phyloP scores from a whole-genome alignment of 495 filamentous ascomycete species.

The Penicillium bialowiezense region DNA sequence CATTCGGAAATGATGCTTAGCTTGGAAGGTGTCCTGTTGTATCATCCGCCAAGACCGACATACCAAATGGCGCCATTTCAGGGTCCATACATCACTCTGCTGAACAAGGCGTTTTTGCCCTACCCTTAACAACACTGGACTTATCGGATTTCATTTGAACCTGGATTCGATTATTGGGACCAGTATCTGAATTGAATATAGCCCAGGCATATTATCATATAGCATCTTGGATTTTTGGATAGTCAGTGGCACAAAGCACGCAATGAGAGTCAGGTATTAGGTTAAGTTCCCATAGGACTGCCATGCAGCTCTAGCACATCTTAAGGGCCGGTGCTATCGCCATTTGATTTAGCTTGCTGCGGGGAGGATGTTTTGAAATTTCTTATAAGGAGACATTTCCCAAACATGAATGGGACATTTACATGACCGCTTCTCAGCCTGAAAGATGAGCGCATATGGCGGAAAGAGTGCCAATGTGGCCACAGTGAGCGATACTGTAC shows the following conservation, averaged over 20 bases:
- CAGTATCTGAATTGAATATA: too few species aligned
- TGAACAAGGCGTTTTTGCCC: too few species aligned
- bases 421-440: background rate
- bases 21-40: too few species aligned
- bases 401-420: background rate
- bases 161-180: too few species aligned
- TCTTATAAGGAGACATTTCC: background rate
- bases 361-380: background rate
- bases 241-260: background rate
- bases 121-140: too few species aligned
- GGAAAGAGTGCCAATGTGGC: background rate
- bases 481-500: background rate
- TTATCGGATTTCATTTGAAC: too few species aligned
- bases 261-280: background rate
- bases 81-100: too few species aligned
- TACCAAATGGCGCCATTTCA: too few species aligned
- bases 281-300: background rate
- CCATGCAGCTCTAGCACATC: slow-evolving; percentile 7
- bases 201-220: too few species aligned
- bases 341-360: background rate
- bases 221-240: too few species aligned
- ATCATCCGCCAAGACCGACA: too few species aligned
- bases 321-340: background rate
- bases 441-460: background rate
- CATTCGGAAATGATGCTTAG: too few species aligned